Percentiles rank a stretch among this genome's conserved stretches.
Evolutionary conservation across 257 asterid species (phyloP).

Genomic region (Penstemon barbatus): DNA sequence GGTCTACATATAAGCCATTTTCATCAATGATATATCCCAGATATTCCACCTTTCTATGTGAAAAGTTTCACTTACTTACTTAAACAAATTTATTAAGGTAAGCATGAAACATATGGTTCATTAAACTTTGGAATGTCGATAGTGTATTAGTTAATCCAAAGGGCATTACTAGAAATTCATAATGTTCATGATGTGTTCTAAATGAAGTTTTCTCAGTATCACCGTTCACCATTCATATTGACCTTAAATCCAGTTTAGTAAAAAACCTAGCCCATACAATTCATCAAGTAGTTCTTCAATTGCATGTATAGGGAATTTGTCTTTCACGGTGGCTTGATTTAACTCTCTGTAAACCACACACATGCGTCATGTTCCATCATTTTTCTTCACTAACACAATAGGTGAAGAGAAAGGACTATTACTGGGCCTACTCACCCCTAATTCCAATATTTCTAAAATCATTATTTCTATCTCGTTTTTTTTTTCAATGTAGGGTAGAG

Average conservation of each 20-base stretch:
- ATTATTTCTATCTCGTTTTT: no score
- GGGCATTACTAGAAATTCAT: not conserved
- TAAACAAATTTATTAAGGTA: no score
- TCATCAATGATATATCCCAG: no score
- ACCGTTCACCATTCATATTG: not conserved
- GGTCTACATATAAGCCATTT: no score
- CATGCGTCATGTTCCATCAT: not conserved
- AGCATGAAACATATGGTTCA: no score
- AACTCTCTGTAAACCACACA: not conserved
- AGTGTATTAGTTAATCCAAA: not conserved
- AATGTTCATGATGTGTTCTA: not conserved
- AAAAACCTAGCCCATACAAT: not conserved
- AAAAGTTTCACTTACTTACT: no score
- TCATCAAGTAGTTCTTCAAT: not conserved
- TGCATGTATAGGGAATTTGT: not conserved
- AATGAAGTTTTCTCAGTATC: not conserved
- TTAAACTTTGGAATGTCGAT: no score
- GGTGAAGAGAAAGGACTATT: not conserved
- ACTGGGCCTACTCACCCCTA: not conserved
- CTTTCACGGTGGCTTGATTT: not conserved
- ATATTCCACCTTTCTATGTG: no score
- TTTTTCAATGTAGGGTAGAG: no score
- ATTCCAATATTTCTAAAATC: no score
- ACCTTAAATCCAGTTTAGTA: not conserved
- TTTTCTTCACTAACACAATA: not conserved